Conservation (phyloP, 2,329 filamentous ascomycete species). For the Pochonia chlamydosporia region DNA sequence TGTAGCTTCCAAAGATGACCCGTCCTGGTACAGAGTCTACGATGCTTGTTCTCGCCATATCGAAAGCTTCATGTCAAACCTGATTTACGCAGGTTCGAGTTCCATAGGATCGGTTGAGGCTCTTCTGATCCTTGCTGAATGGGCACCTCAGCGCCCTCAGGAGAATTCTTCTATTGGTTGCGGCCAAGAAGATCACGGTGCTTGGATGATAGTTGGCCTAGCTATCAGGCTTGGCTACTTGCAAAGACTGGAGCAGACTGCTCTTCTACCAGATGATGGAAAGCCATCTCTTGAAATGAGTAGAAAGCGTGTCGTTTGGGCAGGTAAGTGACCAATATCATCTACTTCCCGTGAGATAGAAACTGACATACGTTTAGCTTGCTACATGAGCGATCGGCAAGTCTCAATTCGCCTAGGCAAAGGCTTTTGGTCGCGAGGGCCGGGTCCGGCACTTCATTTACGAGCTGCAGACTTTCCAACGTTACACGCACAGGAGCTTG, state of each 20-base stretch:
- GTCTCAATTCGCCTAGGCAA: conserved; percentile 67
- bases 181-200: conserved; percentile 67
- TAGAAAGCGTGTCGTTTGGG: conserved; percentile 63
- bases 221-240: conserved; percentile 66
- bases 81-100: conserved; percentile 60
- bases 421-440: conserved; percentile 69
- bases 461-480: conserved; percentile 63
- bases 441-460: conserved; percentile 59
- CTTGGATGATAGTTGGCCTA: conserved; percentile 72
- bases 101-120: conserved; percentile 68
- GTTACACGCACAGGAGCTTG: conserved; percentile 49
- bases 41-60: conserved; percentile 64
- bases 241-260: conserved; percentile 62
- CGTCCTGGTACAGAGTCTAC: conserved; percentile 56
- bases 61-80: conserved; percentile 60
- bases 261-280: conserved; percentile 55
- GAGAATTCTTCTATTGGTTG: conserved; percentile 59
- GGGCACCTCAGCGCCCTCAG: conserved; percentile 62
- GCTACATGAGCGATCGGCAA: conserved; percentile 61
- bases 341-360: neutral
- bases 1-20: conserved; percentile 66
- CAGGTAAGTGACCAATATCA: conserved; percentile 32
- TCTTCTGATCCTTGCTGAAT: conserved; percentile 64
- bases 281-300: conserved; percentile 54
- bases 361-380: conserved; percentile 28